Evolutionary conservation across 805 yeast genomes (phyloP), one percentile per base, ranked within the genome.

Genomic region (Cyberlindnera petersonii): DNA sequence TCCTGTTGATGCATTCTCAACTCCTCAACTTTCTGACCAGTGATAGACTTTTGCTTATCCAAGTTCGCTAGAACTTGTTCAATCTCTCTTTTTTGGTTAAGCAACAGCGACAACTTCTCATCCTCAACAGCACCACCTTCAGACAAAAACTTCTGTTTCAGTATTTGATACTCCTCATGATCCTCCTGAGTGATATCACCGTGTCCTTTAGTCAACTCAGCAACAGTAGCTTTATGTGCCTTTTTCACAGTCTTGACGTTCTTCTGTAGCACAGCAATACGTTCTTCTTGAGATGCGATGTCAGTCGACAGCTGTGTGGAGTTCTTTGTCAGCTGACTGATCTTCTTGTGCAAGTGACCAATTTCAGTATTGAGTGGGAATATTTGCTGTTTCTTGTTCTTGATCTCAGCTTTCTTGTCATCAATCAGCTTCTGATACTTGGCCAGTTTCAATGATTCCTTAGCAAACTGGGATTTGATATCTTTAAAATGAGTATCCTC

Each of bases 291-390:
- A 34, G 75, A 66, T 6, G 63, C 63, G 13, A 72, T 59, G 50
- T 86, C 95, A 3, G 53, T 55, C 3, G 60, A 43, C 16, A 86
- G 57, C 31, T 77, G 76, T 20, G 60, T 64, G 5, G 75, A 63
- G 53, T 79, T 75, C 26, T 64, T 65, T 34, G 68, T 69, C 32
- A 69, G 65, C 26, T 69, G 69, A 6, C 53, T 51, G 2, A 78
- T 61, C 45, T 78, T 80, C 34, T 68, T 68, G 9, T 55, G 48
- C 1, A 74, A 50, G 9, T 81, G 66, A 9, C 66, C 65, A 39
- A 72, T 71, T 44, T 77, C 78, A 7, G 86, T 74, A 23, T 69
- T 71, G 5, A 82, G 55, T 1, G 95, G 94, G 21, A 83, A 68
- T 35, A 84, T 49, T 6, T 71, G 70, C 36, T 70, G 70, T 20